Base-by-base conservation (phyloP, 2,329 filamentous ascomycete genomes). In the Cordyceps sp. region DNA sequence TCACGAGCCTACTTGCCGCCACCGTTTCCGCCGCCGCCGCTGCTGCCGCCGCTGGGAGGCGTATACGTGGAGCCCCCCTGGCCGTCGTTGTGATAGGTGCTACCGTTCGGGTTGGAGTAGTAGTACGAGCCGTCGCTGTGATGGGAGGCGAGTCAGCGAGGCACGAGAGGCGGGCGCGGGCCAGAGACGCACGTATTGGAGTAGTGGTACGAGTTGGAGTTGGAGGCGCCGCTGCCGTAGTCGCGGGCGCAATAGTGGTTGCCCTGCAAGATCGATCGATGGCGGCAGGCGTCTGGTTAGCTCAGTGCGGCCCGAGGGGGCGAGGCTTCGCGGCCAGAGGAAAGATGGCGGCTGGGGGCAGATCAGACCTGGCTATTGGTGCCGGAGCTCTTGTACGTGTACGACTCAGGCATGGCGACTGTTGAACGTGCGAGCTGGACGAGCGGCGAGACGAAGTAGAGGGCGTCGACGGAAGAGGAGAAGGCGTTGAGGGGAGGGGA, bases 21-120 rank as follows among this genome's bases (percentile, higher is more conserved):
- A n/a, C n/a, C n/a, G n/a, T n/a, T n/a, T n/a, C n/a, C n/a, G 34
- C 31, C 17, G 23, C 24, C 41, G 26, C 18, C 13, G 22, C 30
- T 35, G 30, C 16, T 16, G 15, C 33, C 37, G 6, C 63, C 66
- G 34, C 57, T 55, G 6, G 75, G 54, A 9, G 70, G 42, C 14
- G 69, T 81, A 53, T 81, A 82, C 14, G 54, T 71, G 17, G 69
- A 66, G 30, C 53, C 45, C 6, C 75, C 75, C 10, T 49, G 47
- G 28, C 73, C 73, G 41, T 62, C 52, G 52, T 78, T 77, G 61
- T 79, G 57, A 57, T 82, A 82, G 25, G 69, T 76, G 45, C 69
- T 78, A 12, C 73, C 73, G 39, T 78, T 66, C 29, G 73, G 54
- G 55, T 81, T 82, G 47, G 65, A 69, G 55, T 81, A 82, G 58